Evolutionary conservation across 345 rosid species (phyloP), one percentile per base, ranked within the genome.

Genomic region (Citrus australasica): DNA sequence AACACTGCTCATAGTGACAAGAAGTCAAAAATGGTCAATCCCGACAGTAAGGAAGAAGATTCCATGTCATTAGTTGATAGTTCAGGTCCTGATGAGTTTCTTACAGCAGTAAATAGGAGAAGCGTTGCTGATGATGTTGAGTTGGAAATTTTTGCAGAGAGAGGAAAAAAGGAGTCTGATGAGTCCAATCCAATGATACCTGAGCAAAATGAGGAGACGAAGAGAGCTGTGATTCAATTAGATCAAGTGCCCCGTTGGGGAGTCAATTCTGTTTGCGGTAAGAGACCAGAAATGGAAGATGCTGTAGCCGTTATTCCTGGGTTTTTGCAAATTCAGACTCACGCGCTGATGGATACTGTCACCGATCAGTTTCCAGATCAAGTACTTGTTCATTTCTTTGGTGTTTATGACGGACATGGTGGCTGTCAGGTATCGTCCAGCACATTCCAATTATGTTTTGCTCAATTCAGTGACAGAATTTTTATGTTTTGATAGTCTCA

Each of bases 241-340:
- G 83, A 85, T 53, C 76, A 75, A 25, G 80, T 75, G 7, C 87
- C 94, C 9, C 87, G 85, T 7, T 92, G 91, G 86, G 98, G 97
- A 70, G 79, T 81, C 38, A 88, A 84, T 51, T 92, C 92, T 67
- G 79, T 90, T 19, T 81, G 95, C 67, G 97, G 97, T 27, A 86
- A 86, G 79, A 89, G 97, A 58, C 84, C 90, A 0, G 97, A 90
- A 86, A 94, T 94, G 97, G 97, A 94, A 88, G 98, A 92, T 88
- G 82, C 92, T 17, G 84, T 87, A 17, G 83, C 90, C 0, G 86
- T 79, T 56, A 79, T 88, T 68, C 94, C 97, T 27, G 75, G 77
- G 21, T 86, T 87, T 78, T 65, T 88, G 86, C 85, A 84, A 71
- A 83, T 86, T 28, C 89, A 89, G 3, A 60, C 80, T 4, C 79